Percentiles rank a stretch among this genome's conserved stretches.
These are phyloP conservation scores for Pelargonium fulgidum DNA, from an alignment of 441 rosid species.

Conservation along the genomic window DNA sequence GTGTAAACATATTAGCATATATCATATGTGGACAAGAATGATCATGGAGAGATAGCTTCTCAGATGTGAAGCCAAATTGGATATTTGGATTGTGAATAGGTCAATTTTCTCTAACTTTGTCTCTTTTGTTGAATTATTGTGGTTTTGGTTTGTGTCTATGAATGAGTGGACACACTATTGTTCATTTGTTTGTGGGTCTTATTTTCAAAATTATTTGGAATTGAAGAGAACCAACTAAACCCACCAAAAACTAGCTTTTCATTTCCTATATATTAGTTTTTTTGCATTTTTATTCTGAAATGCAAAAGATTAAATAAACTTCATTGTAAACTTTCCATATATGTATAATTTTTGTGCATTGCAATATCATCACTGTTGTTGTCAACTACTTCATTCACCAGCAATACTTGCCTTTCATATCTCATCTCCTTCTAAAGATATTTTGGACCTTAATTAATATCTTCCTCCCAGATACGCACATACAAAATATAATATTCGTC, in stretches of 20 bases:
- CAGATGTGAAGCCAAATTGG: not conserved
- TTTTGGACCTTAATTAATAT: no score
- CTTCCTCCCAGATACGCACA: no score
- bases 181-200: slow-evolving; percentile 12
- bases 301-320: no score
- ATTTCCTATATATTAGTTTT: not conserved
- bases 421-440: no score
- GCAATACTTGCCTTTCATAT: no score
- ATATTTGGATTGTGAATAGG: not conserved
- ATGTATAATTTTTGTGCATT: no score
- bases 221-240: not conserved
- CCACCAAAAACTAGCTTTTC: slow-evolving; percentile 14
- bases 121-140: slow-evolving; percentile 12
- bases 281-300: no score
- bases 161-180: slow-evolving; percentile 20
- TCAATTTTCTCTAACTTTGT: slow-evolving; percentile 4
- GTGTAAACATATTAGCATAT: slow-evolving; percentile 4
- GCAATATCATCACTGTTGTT: no score
- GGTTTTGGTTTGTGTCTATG: slow-evolving; percentile 20
- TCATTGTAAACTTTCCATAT: no score
- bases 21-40: not conserved
- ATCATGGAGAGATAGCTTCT: not conserved
- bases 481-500: no score
- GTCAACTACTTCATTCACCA: no score
- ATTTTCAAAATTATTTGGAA: not conserved